Conservation (phyloP, 306 rosid genomes). For the Sesbania bispinosa region DNA sequence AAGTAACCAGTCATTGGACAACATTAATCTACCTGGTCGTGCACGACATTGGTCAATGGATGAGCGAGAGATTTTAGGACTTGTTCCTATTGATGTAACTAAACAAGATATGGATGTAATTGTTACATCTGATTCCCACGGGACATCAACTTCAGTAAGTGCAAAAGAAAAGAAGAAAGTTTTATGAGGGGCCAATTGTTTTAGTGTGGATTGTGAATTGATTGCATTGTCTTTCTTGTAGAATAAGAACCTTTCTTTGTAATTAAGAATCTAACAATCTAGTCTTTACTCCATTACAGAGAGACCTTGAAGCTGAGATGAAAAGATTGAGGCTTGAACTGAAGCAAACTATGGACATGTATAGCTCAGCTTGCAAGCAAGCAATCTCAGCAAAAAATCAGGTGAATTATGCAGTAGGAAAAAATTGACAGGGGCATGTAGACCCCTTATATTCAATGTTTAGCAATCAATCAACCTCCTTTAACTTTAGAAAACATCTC, state of each 20-base stretch:
- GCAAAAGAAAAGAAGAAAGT: neutral
- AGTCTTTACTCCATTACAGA: slow-evolving; percentile 42
- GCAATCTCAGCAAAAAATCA: slow-evolving; percentile 90
- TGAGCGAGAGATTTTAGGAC: slow-evolving; percentile 31
- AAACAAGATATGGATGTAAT: slow-evolving; percentile 32
- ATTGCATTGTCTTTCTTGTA: neutral
- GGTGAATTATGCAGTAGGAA: slow-evolving; percentile 38
- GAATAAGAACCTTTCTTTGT: slow-evolving; percentile 4
- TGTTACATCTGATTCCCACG: slow-evolving; percentile 11
- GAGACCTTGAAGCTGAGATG: slow-evolving; percentile 82
- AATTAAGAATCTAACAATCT: slow-evolving; percentile 14
- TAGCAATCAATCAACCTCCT: too few species aligned
- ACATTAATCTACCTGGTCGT: slow-evolving; percentile 25
- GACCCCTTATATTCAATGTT: too few species aligned
- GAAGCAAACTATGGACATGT: slow-evolving; percentile 97
- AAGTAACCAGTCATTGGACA: slow-evolving; percentile 36
- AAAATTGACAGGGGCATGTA: too few species aligned
- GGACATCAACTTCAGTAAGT: slow-evolving; percentile 48
- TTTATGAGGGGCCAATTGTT: neutral
- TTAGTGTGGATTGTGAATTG: neutral
- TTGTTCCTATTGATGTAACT: slow-evolving; percentile 42
- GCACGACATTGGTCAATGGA: slow-evolving; percentile 42
- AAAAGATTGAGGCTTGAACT: slow-evolving; percentile 80
- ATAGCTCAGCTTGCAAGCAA: slow-evolving; percentile 96
- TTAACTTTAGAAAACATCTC: neutral